Evolutionary conservation across 768 basidiomycete genomes (phyloP).

Genomic region (Pleurotus ostreatus): DNA sequence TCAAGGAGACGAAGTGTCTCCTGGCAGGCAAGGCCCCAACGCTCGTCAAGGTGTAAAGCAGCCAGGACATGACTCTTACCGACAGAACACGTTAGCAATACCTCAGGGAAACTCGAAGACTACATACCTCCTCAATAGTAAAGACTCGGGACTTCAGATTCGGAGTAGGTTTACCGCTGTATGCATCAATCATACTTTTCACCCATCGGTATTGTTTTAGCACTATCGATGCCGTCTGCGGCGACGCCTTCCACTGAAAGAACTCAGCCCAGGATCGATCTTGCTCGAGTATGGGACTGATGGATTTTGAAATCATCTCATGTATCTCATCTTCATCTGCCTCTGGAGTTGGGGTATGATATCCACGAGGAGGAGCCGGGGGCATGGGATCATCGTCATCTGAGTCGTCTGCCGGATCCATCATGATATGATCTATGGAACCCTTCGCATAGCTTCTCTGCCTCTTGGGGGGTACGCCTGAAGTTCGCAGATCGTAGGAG

Average conservation of each 20-base stretch:
- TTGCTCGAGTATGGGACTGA: constrained; percentile 38
- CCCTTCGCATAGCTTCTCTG: constrained; percentile 4
- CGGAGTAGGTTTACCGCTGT: constrained; percentile 33
- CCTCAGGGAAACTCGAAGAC: neutral
- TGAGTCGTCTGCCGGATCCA: neutral
- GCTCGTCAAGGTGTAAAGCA: constrained; percentile 42
- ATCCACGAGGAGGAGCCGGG: constrained; percentile 14
- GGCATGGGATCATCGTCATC: neutral
- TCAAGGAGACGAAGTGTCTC: constrained; percentile 48
- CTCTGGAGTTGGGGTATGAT: constrained; percentile 26
- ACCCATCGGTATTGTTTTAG: constrained; percentile 51
- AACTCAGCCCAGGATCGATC: constrained; percentile 43
- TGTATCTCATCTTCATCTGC: constrained; percentile 36
- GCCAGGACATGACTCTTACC: constrained; percentile 48
- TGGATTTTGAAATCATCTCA: constrained; percentile 36
- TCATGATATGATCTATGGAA: neutral
- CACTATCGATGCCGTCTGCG: constrained; percentile 35
- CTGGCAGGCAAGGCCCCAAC: constrained; percentile 43
- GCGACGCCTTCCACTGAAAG: constrained; percentile 34
- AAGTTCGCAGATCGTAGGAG: neutral
- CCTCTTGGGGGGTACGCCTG: constrained; percentile 2
- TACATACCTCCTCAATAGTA: constrained; percentile 44
- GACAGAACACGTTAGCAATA: constrained; percentile 3
- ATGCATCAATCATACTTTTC: constrained; percentile 43
- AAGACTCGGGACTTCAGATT: constrained; percentile 31